Evolutionary conservation across 129 eudicot species (phyloP).

Genomic region (Flaveria ramosissima): DNA sequence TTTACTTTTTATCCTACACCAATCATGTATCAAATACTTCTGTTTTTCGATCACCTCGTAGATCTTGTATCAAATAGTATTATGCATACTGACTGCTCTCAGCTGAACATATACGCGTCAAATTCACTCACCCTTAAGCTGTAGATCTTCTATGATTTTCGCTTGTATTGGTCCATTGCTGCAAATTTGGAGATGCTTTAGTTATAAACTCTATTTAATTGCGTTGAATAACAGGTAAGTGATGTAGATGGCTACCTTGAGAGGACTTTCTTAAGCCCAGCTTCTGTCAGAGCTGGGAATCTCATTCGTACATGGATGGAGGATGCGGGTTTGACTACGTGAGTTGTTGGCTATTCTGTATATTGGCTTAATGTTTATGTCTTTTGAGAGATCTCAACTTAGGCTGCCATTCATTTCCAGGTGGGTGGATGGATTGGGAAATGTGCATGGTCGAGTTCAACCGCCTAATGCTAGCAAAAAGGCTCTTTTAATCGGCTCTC

Average conservation of each 20-base stretch:
- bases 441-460: conserved; percentile 91
- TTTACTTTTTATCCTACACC: not conserved
- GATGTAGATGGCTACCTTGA: conserved; percentile 78
- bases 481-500: conserved; percentile 90
- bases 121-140: not conserved
- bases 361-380: conserved; percentile 1
- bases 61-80: not conserved
- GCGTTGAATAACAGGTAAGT: conserved; percentile 60
- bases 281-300: conserved; percentile 76
- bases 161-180: not conserved
- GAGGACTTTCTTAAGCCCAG: conserved; percentile 93
- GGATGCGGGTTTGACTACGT: conserved; percentile 96
- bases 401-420: conserved; percentile 42
- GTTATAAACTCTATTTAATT: not conserved
- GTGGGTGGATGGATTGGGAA: conserved; percentile 97
- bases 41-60: conserved; percentile 1
- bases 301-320: conserved; percentile 90
- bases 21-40: not conserved
- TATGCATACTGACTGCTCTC: conserved; percentile 1
- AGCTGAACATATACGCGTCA: conserved; percentile 14
- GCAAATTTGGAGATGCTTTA: not conserved
- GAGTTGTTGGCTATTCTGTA: conserved; percentile 40
- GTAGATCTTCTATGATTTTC: not conserved
- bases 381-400: conserved; percentile 18
- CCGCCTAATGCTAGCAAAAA: conserved; percentile 52